These are phyloP conservation scores for Alternaria brassicicola DNA, from an alignment of 2,329 filamentous ascomycete genomes.

Conservation along the genomic window DNA sequence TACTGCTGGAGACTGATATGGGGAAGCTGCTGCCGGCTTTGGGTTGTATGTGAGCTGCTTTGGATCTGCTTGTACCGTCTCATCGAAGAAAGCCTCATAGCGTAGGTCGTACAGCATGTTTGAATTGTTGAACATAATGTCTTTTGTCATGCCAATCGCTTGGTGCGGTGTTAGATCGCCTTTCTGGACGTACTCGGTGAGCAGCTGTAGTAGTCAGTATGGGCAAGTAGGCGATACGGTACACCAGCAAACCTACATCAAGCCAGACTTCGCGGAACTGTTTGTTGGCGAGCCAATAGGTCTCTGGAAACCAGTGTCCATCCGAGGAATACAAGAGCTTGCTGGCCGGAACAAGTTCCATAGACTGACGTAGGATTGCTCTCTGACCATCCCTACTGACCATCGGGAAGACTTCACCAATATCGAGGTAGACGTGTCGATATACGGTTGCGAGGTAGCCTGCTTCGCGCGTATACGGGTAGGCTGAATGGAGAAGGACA, in stretches of 20 bases:
- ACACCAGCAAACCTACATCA: slow-evolving; percentile 55
- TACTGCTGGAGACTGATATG: slow-evolving; percentile 13
- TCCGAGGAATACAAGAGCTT: slow-evolving; percentile 84
- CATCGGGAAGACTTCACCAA: slow-evolving; percentile 82
- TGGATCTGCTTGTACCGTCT: slow-evolving; percentile 25
- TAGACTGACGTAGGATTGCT: slow-evolving; percentile 69
- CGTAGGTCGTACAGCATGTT: slow-evolving; percentile 74
- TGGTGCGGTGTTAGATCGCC: slow-evolving; percentile 66
- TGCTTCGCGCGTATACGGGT: slow-evolving; percentile 79
- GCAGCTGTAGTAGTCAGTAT: slow-evolving; percentile 54
- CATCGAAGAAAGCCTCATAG: slow-evolving; percentile 47
- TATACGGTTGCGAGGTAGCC: slow-evolving; percentile 80
- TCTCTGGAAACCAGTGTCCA: slow-evolving; percentile 80
- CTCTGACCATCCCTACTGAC: slow-evolving; percentile 78
- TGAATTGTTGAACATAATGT: slow-evolving; percentile 77
- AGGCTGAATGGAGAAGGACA: slow-evolving; percentile 79
- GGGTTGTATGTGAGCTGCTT: slow-evolving; percentile 34
- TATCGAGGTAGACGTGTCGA: slow-evolving; percentile 79
- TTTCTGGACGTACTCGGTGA: slow-evolving; percentile 70
- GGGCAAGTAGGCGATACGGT: background rate
- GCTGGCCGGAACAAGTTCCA: slow-evolving; percentile 75
- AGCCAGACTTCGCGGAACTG: slow-evolving; percentile 75
- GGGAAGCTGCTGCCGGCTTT: slow-evolving; percentile 28
- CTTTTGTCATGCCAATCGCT: slow-evolving; percentile 67
- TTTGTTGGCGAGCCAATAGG: slow-evolving; percentile 72